Evolutionary conservation across 352 stramenopile species (phyloP), one percentile per base, ranked within the genome.

Genomic region (Saprolegnia parasitica): DNA sequence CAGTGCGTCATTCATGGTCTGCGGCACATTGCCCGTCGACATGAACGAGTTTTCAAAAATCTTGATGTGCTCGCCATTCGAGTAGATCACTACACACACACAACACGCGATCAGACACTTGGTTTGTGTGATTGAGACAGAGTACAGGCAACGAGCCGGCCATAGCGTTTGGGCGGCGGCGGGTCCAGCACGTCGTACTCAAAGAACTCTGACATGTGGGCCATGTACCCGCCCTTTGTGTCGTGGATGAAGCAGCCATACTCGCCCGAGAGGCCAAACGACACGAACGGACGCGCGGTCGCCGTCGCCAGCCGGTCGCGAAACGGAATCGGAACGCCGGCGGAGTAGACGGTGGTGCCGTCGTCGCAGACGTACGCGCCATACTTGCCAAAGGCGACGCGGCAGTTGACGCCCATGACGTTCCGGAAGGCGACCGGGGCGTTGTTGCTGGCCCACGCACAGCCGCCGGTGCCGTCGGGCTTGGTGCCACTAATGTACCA

Each of bases 401-500:
- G 62, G 16, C 35, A 57, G 24, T 68, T 68, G 18, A 40, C 18
- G 26, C 37, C 15, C 50, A 68, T 60, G 11, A 56, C 47, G 8
- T 18, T 24, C 24, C n/a, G 40, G 20, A 68, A 68, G 5, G 26
- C 35, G 21, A 21, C 13, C 15, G 62, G 46, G 0, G 49, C 15
- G 46, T 68, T 45, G 50, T 58, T 35, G 29, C 29, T 35, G 29
- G 5, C 29, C 29, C 29, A 40, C 6, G 62, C 46, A 39, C 50
- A 68, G 62, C 62, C 62, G 50, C 50, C 62, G 6, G 2, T 68
- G 16, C 62, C 62, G 37, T 68, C 40, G 0, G 62, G 62, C 20
- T 35, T 61, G 21, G 62, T 40, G 29, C 50, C 62, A 35, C 47
- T 61, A 26, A 39, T 56, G 32, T 68, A 68, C 62, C 62, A 68